phyloP scores from a whole-genome alignment of 2,329 filamentous ascomycete species.

The Lasiodiplodia citricola region DNA sequence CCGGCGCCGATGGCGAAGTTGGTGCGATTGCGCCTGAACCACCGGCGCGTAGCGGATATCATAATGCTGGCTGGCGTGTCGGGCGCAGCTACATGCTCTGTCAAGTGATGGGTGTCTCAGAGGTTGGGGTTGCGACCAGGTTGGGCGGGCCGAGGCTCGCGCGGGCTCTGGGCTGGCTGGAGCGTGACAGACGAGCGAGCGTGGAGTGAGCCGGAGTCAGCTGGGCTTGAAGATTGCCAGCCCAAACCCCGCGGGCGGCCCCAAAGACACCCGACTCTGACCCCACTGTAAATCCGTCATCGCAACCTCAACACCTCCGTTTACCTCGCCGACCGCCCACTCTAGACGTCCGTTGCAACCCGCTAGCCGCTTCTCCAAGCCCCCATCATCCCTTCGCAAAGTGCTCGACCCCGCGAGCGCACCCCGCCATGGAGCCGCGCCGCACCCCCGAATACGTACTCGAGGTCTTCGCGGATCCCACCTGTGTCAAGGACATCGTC shows the following conservation, averaged over 20 bases:
- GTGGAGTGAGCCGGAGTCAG: conserved; percentile 24
- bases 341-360: not conserved
- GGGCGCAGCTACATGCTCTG: conserved; percentile 23
- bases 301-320: conserved; percentile 13
- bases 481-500: conserved; percentile 87
- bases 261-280: conserved; percentile 10
- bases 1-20: conserved; percentile 87
- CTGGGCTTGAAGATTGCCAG: conserved; percentile 19
- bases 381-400: not conserved
- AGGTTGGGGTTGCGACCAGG: conserved; percentile 22
- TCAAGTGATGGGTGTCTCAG: conserved; percentile 23
- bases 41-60: conserved; percentile 79
- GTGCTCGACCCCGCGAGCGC: conserved; percentile 13
- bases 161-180: conserved; percentile 7
- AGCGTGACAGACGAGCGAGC: not conserved
- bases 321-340: not conserved
- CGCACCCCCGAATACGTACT: conserved; percentile 86
- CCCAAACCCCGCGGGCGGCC: conserved; percentile 17
- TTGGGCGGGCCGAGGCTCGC: conserved; percentile 11
- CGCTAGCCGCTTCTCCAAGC: not conserved
- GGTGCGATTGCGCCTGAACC: conserved; percentile 90
- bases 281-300: conserved; percentile 26
- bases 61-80: conserved; percentile 45
- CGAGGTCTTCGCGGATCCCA: conserved; percentile 90
- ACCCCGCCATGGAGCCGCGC: conserved; percentile 63